phyloP scores from a whole-genome alignment of 1,284 basidiomycete species.

The Apiotrichum gracile region DNA sequence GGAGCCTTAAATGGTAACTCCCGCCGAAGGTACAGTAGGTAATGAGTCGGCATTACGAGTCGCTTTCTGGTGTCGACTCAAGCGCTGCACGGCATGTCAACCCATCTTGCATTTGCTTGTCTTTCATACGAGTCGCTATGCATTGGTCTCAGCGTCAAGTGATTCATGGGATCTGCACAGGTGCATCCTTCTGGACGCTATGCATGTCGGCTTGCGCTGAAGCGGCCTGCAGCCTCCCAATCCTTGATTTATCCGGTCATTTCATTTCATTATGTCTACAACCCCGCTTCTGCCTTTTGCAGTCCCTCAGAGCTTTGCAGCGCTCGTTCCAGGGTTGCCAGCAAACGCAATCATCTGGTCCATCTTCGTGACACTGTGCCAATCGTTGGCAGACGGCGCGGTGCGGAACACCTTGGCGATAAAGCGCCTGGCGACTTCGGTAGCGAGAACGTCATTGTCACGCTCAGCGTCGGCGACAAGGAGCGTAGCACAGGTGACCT shows the following conservation, averaged over 20 bases:
- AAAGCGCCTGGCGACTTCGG: slow-evolving; percentile 11
- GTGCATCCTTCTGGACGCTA: too few species aligned
- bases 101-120: too few species aligned
- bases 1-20: too few species aligned
- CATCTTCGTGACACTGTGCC: slow-evolving; percentile 1
- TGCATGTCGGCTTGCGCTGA: too few species aligned
- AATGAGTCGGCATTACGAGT: too few species aligned
- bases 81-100: too few species aligned
- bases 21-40: too few species aligned
- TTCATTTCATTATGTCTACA: not conserved
- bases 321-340: not conserved
- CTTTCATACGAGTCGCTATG: too few species aligned
- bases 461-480: slow-evolving; percentile 14
- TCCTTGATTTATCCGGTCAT: not conserved
- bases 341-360: slow-evolving; percentile 15
- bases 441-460: slow-evolving; percentile 6
- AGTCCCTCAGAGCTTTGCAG: not conserved
- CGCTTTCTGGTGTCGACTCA: too few species aligned
- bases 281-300: not conserved
- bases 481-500: slow-evolving; percentile 9
- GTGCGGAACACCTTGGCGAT: not conserved
- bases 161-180: too few species aligned
- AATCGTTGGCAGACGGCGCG: not conserved
- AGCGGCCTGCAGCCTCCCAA: too few species aligned
- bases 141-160: too few species aligned